phyloP scores from a whole-genome alignment of 176 grass and related monocot species.

The Eragrostis curvula region DNA sequence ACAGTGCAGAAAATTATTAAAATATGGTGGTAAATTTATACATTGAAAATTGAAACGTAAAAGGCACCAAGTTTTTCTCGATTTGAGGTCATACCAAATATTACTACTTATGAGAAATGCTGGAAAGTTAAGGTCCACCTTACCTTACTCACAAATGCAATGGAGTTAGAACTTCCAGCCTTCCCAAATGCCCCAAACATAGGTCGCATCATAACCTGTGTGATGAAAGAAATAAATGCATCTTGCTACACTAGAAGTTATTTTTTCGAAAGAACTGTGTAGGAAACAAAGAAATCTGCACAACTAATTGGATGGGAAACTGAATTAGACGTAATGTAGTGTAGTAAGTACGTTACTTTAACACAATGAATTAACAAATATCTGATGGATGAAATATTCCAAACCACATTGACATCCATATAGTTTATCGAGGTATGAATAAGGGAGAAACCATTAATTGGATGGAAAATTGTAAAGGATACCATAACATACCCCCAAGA shows the following conservation, averaged over 20 bases:
- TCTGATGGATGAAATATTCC: neutral
- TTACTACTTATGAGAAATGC: constrained; percentile 22
- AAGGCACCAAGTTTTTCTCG: neutral
- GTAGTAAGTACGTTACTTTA: neutral
- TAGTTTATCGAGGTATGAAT: neutral
- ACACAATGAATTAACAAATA: neutral
- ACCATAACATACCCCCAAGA: neutral
- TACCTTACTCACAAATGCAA: constrained; percentile 97
- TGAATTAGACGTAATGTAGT: neutral
- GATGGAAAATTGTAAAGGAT: neutral
- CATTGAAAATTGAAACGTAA: neutral
- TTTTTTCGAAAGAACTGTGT: neutral
- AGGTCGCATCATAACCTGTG: constrained; percentile 89
- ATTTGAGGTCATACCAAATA: neutral
- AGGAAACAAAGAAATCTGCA: neutral
- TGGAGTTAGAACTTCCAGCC: constrained; percentile 85
- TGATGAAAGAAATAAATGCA: constrained; percentile 40
- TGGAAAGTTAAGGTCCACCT: constrained; percentile 39
- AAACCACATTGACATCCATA: neutral
- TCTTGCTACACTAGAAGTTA: neutral
- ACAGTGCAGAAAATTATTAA: too few species aligned
- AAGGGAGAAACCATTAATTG: neutral
- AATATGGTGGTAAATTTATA: neutral
- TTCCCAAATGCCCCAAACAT: constrained; percentile 96
- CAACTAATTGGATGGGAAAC: too few species aligned